Percentiles rank a stretch among this genome's conserved stretches.
phyloP scores from a whole-genome alignment of 2,329 filamentous ascomycete species.

The Pseudogymnoascus sp. region DNA sequence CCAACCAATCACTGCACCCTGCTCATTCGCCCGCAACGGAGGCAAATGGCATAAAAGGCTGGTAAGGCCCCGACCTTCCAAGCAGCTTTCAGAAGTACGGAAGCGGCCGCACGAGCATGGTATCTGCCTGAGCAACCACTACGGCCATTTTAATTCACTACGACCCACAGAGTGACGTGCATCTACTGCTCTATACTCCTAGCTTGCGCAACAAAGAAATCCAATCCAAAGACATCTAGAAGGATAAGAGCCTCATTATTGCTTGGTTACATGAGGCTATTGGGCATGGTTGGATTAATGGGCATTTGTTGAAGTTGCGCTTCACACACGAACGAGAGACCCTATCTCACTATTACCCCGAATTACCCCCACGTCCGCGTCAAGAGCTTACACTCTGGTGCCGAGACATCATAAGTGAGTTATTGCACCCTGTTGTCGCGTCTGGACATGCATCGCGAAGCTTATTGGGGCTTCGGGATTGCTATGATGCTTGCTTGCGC shows the following conservation, averaged over 20 bases:
- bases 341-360: neutral
- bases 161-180: slow-evolving; percentile 7
- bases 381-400: neutral
- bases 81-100: slow-evolving; percentile 8
- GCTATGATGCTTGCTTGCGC: neutral
- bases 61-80: slow-evolving; percentile 6
- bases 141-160: slow-evolving; percentile 6
- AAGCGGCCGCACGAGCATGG: slow-evolving; percentile 8
- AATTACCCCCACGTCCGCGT: neutral
- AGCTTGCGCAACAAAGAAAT: neutral
- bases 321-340: neutral
- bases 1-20: neutral
- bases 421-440: neutral
- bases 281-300: slow-evolving; percentile 2
- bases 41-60: slow-evolving; percentile 9
- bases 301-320: slow-evolving; percentile 1
- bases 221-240: neutral
- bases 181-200: neutral
- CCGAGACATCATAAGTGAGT: slow-evolving; percentile 1
- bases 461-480: neutral
- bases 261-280: neutral
- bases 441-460: neutral
- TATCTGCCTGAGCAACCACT: slow-evolving; percentile 8
- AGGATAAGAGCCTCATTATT: neutral
- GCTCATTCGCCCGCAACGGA: neutral